Percentiles rank a stretch among this genome's conserved stretches.
phyloP scores from a whole-genome alignment of 441 rosid species.

The Raphanus hybrid region DNA sequence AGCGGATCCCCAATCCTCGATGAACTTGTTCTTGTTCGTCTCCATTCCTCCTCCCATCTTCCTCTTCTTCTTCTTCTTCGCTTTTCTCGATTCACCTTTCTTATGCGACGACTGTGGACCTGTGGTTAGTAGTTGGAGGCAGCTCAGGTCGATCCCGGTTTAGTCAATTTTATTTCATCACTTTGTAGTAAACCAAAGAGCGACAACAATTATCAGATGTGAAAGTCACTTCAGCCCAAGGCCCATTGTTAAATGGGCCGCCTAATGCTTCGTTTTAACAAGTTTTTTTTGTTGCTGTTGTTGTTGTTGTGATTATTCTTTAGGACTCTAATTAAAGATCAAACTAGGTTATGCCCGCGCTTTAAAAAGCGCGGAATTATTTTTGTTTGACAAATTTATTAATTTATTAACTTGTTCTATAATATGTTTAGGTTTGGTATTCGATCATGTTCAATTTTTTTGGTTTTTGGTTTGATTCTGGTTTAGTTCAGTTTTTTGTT shows the following conservation, averaged over 20 bases:
- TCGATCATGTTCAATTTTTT: no score
- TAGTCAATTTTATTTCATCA: neutral
- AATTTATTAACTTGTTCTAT: no score
- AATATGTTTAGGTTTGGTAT: no score
- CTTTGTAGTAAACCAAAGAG: neutral
- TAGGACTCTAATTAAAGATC: neutral
- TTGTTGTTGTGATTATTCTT: neutral
- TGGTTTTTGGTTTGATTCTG: no score
- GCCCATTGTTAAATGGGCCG: neutral
- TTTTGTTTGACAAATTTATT: no score
- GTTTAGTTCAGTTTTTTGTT: no score
- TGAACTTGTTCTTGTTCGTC: constrained; percentile 77
- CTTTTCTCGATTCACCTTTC: neutral
- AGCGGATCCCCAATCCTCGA: constrained; percentile 83
- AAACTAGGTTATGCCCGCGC: no score
- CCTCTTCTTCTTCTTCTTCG: neutral
- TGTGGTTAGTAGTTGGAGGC: neutral
- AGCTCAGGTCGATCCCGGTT: neutral
- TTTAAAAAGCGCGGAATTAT: no score
- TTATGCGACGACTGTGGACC: neutral
- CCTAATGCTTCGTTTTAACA: neutral
- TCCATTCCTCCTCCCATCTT: constrained; percentile 94
- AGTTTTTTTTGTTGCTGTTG: no score
- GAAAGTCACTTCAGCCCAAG: neutral
- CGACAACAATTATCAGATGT: neutral